Evolutionary conservation across 208 protist genomes (phyloP).

Genomic region (Phytomonas sp.): DNA sequence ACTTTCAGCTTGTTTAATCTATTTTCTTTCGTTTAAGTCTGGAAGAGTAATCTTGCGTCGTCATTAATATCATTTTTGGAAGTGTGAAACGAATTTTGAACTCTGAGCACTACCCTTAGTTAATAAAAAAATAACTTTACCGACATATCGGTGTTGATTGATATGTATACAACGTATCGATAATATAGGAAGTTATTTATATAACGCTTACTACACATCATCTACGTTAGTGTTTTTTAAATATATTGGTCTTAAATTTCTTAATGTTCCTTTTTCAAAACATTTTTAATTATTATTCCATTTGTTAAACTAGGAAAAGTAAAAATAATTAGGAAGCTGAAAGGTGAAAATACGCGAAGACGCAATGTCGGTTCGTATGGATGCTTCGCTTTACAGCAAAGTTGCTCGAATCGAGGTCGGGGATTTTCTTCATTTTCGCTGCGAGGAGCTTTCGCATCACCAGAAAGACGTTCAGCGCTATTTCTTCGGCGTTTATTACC

Average conservation of each 20-base stretch:
- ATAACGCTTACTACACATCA: neutral
- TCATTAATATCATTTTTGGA: neutral
- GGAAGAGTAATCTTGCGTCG: neutral
- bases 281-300: neutral
- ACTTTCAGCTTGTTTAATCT: neutral
- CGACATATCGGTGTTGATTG: neutral
- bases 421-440: slow-evolving; percentile 79
- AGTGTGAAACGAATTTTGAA: neutral
- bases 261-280: neutral
- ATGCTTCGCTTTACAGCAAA: slow-evolving; percentile 78
- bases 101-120: neutral
- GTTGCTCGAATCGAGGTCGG: slow-evolving; percentile 66
- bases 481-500: slow-evolving; percentile 87
- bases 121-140: slow-evolving; percentile 1
- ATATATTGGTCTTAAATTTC: neutral
- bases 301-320: neutral
- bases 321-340: neutral
- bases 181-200: neutral
- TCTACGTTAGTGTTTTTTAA: neutral
- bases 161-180: neutral
- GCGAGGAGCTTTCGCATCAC: slow-evolving; percentile 59
- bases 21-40: neutral
- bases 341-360: neutral
- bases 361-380: slow-evolving; percentile 61
- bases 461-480: slow-evolving; percentile 67